Conservation (phyloP, 169 alveolate species). For the Cryptosporidium andersoni region DNA sequence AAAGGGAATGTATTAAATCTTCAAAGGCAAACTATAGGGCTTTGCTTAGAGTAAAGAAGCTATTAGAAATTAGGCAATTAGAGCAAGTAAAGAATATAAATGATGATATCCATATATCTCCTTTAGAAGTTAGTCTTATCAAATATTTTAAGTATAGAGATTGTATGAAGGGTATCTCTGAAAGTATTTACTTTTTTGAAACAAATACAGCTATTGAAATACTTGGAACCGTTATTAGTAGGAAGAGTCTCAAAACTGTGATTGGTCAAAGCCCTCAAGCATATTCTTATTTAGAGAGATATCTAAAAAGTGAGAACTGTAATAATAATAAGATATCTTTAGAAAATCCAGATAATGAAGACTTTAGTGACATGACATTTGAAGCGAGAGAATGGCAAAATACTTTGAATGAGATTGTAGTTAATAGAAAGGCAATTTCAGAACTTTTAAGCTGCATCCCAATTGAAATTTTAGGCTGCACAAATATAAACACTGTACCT, state of each 20-base stretch:
- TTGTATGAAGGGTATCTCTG: slow-evolving; percentile 7
- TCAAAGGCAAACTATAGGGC: slow-evolving; percentile 46
- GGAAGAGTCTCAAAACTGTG: slow-evolving; percentile 64
- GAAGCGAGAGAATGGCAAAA: slow-evolving; percentile 53
- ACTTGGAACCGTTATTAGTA: slow-evolving; percentile 34
- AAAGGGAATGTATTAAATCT: slow-evolving; percentile 49
- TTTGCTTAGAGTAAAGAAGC: slow-evolving; percentile 42
- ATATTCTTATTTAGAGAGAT: slow-evolving; percentile 15
- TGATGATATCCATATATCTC: slow-evolving; percentile 15
- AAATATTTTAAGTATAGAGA: slow-evolving; percentile 36
- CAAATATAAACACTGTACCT: not conserved
- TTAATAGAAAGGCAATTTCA: slow-evolving; percentile 50
- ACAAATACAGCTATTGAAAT: slow-evolving; percentile 47
- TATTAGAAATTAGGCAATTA: slow-evolving; percentile 52
- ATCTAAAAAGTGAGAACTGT: not conserved
- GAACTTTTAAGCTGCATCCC: slow-evolving; percentile 68
- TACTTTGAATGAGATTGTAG: slow-evolving; percentile 37
- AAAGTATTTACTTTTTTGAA: slow-evolving; percentile 44
- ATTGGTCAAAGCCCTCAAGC: slow-evolving; percentile 70
- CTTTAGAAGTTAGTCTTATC: slow-evolving; percentile 40
- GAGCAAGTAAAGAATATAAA: slow-evolving; percentile 31
- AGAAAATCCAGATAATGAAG: not conserved
- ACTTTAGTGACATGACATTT: not conserved
- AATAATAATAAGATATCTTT: not conserved
- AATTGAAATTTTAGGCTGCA: slow-evolving; percentile 15